phyloP scores from a whole-genome alignment of 495 filamentous ascomycete genomes.

The Penicillium steckii region DNA sequence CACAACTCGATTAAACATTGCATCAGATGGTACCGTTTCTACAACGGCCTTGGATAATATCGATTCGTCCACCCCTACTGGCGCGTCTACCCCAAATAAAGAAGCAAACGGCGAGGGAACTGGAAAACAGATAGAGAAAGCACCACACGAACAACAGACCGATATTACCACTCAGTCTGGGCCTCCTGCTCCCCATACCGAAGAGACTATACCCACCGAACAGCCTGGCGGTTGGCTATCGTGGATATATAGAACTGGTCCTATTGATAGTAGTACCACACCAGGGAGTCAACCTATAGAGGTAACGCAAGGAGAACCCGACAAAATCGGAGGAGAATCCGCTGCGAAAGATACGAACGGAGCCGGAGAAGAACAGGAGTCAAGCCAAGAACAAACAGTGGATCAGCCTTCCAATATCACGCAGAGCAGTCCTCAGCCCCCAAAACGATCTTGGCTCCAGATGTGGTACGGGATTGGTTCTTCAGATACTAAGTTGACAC shows the following conservation, averaged over 20 bases:
- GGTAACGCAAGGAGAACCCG: conserved; percentile 10
- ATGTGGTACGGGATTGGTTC: conserved; percentile 44
- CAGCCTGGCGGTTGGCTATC: conserved; percentile 57
- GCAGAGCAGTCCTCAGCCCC: conserved; percentile 19
- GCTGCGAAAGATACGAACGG: conserved; percentile 10
- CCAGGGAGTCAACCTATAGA: conserved; percentile 5
- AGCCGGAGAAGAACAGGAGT: conserved; percentile 11
- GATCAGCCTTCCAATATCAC: conserved; percentile 19
- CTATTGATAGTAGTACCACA: conserved; percentile 8
- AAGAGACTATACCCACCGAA: conserved; percentile 18
- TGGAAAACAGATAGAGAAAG: conserved; percentile 16
- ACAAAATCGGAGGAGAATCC: conserved; percentile 13
- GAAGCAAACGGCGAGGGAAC: conserved; percentile 18
- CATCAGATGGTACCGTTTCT: conserved; percentile 44
- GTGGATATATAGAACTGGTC: conserved; percentile 47
- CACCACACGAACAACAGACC: conserved; percentile 14
- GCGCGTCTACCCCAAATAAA: conserved; percentile 22
- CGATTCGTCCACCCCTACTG: conserved; percentile 16
- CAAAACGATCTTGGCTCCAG: conserved; percentile 47
- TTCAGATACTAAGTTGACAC: conserved; percentile 28
- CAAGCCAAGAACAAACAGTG: conserved; percentile 2
- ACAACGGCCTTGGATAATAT: conserved; percentile 27
- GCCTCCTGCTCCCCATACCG: conserved; percentile 5
- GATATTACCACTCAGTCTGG: conserved; percentile 10
- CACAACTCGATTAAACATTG: conserved; percentile 51